These are phyloP conservation scores for Sutorius eximius DNA, from an alignment of 1,284 basidiomycete species.

Conservation along the genomic window DNA sequence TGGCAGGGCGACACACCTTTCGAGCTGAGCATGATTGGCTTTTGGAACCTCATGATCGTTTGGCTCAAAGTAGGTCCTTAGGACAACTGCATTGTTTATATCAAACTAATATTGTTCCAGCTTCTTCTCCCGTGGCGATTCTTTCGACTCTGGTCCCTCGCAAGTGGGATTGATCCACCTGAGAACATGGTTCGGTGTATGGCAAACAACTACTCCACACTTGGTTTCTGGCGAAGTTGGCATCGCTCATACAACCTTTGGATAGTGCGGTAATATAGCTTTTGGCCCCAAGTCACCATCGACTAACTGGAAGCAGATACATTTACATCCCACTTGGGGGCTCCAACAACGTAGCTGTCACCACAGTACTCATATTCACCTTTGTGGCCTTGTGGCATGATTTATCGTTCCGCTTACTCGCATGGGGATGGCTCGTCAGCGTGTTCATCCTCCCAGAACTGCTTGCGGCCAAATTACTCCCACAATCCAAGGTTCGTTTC, in stretches of 20 bases:
- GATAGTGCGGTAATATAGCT: conserved; percentile 71
- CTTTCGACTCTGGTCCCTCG: conserved; percentile 93
- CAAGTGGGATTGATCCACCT: conserved; percentile 89
- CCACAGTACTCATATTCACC: conserved; percentile 85
- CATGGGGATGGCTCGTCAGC: conserved; percentile 97
- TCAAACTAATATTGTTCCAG: conserved; percentile 39
- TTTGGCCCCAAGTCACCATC: background rate
- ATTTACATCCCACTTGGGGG: conserved; percentile 96
- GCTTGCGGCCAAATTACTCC: conserved; percentile 58
- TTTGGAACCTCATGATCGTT: conserved; percentile 96
- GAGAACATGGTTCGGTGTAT: conserved; percentile 99
- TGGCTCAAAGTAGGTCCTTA: conserved; percentile 83
- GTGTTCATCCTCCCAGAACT: conserved; percentile 92
- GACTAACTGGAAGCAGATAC: conserved; percentile 54
- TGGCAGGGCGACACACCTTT: conserved; percentile 76
- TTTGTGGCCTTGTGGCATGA: conserved; percentile 99
- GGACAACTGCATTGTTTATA: too few species aligned
- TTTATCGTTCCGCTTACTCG: conserved; percentile 81
- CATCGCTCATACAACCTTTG: conserved; percentile 97
- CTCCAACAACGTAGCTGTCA: conserved; percentile 58
- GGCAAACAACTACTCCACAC: conserved; percentile 95
- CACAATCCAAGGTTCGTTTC: conserved; percentile 61
- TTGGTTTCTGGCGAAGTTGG: conserved; percentile 97
- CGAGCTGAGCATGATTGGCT: conserved; percentile 90
- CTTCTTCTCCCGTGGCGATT: conserved; percentile 97